Percentiles rank a stretch among this genome's conserved stretches.
Evolutionary conservation across 2,329 filamentous ascomycete species (phyloP).

Genomic region (Lecanoromycetidae sp.): DNA sequence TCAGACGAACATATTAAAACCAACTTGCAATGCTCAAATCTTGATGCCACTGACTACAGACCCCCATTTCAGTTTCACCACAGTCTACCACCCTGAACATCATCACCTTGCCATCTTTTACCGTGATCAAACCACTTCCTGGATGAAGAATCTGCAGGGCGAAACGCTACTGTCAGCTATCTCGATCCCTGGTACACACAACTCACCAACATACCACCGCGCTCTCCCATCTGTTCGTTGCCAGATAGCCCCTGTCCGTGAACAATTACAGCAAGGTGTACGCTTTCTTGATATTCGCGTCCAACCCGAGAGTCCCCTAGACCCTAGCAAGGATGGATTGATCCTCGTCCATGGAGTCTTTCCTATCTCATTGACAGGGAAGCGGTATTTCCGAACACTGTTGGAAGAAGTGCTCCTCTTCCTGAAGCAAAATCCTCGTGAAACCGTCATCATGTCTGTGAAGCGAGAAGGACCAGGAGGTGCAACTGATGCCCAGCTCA

Average conservation of each 20-base stretch:
- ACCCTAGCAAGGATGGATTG: conserved; percentile 52
- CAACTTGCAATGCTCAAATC: conserved; percentile 45
- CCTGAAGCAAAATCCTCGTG: conserved; percentile 62
- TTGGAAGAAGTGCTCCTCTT: conserved; percentile 62
- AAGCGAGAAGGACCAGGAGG: conserved; percentile 84
- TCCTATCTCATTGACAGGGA: conserved; percentile 70
- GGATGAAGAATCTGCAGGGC: conserved; percentile 71
- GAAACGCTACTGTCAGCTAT: conserved; percentile 64
- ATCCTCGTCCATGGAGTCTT: conserved; percentile 83
- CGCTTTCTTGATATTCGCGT: conserved; percentile 91
- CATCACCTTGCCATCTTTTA: conserved; percentile 53
- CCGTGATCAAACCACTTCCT: conserved; percentile 54
- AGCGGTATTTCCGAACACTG: conserved; percentile 65
- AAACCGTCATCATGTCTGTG: conserved; percentile 73
- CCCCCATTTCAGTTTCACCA: conserved; percentile 48
- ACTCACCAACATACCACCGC: conserved; percentile 72
- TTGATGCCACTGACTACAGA: conserved; percentile 45
- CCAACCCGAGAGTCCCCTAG: conserved; percentile 47
- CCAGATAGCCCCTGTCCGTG: conserved; percentile 63
- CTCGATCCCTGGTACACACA: conserved; percentile 91
- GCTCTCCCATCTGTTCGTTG: conserved; percentile 89
- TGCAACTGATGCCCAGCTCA: conserved; percentile 66
- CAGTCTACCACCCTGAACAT: conserved; percentile 48
- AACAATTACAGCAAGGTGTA: conserved; percentile 79
- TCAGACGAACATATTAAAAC: conserved; percentile 59